These are phyloP conservation scores for Zygoascus bituminiphila DNA, from an alignment of 805 yeast genomes.

Conservation along the genomic window DNA sequence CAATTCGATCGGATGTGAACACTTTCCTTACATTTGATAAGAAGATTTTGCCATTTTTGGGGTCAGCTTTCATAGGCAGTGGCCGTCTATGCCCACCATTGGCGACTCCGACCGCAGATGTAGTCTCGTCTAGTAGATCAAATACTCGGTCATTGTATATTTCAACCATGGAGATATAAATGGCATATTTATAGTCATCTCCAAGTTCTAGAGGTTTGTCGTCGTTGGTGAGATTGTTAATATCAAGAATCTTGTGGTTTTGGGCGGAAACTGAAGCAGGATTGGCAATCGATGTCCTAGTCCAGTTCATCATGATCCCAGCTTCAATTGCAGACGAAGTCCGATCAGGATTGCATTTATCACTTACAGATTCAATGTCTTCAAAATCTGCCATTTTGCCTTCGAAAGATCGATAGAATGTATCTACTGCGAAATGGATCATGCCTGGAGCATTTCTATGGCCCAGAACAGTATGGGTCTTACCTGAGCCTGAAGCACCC, in stretches of 20 bases:
- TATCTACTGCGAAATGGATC: slow-evolving; percentile 29
- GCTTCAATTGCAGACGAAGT: slow-evolving; percentile 17
- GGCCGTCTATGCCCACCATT: slow-evolving; percentile 10
- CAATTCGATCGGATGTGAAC: slow-evolving; percentile 31
- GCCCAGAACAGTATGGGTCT: slow-evolving; percentile 29
- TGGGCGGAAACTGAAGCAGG: background rate
- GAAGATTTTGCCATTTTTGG: slow-evolving; percentile 36
- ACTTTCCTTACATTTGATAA: slow-evolving; percentile 37
- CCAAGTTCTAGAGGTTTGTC: background rate
- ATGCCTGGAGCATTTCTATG: slow-evolving; percentile 31
- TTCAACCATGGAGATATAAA: slow-evolving; percentile 47
- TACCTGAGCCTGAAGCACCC: slow-evolving; percentile 50
- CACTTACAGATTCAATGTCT: slow-evolving; percentile 15
- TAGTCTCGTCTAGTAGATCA: slow-evolving; percentile 30
- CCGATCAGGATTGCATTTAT: slow-evolving; percentile 12
- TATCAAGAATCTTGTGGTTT: background rate
- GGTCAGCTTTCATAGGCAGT: slow-evolving; percentile 31
- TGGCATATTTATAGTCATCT: slow-evolving; percentile 25
- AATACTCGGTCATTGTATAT: slow-evolving; percentile 40
- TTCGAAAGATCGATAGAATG: slow-evolving; percentile 28
- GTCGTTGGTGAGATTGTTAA: background rate
- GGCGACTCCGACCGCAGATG: background rate
- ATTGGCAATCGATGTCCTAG: background rate
- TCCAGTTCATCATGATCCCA: slow-evolving; percentile 20
- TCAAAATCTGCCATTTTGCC: slow-evolving; percentile 19